Base-by-base conservation (phyloP, 2,329 filamentous ascomycete genomes). In the Alternaria sp. region DNA sequence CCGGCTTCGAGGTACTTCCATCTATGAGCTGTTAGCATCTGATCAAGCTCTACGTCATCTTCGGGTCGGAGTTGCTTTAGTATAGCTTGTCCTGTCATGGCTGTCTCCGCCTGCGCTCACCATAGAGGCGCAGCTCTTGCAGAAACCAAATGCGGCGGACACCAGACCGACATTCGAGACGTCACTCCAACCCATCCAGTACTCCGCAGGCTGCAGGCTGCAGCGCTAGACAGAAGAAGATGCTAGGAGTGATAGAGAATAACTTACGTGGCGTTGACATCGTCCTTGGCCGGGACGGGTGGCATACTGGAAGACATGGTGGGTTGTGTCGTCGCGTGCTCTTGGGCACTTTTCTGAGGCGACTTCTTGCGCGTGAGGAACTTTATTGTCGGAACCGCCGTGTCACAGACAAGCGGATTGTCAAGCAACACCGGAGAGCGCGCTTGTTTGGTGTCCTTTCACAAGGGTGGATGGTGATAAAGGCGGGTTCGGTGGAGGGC, bases 1-100 rank as follows among this genome's bases (percentile, higher is more conserved):
- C 95, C 94, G 65, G 87, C 86, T 80, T 97, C 91, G 56, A 99
- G 86, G 80, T 97, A 98, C 62, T 86, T 85, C 96, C 96, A 99
- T 83, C 93, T 96, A 72, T 51, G 58, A 30, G n/a, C 45, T 44
- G 66, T 76, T 44, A 75, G 71, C 60, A 53, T 37, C 44, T 3
- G n/a, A 28, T 28, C 23, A 14, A 47, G 21, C 30, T 25, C 18
- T 30, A 23, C 21, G 50, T 49, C 41, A 30, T 55, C 55, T 15
- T 41, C n/a, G 33, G 18, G 12, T 43, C 9, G 44, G 4, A 15
- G 18, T 53, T 10, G 46, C 12, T 26, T 18, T 7, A 43, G 18
- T 33, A 14, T 33, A 26, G 12, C 54, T 18, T 5, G 8, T 57
- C 11, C 43, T 33, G 14, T 20, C 14, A 20, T 49, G 2, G 15